Conservation (phyloP, 306 rosid species). For the Rosa persica region DNA sequence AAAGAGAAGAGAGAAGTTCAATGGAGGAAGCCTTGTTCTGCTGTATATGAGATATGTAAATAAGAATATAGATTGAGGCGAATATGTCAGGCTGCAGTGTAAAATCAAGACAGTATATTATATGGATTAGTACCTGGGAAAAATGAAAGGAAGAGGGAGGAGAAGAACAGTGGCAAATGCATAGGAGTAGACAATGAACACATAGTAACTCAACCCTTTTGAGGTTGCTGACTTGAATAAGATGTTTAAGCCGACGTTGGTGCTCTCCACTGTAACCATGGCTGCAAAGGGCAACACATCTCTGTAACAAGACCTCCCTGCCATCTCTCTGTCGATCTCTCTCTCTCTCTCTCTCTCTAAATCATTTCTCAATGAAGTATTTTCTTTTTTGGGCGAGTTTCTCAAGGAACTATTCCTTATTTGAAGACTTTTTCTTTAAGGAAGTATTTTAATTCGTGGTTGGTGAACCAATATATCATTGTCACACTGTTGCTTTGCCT, state of each 20-base stretch:
- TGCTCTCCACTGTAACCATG: conserved; percentile 49
- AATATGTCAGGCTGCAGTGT: background rate
- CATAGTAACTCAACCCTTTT: conserved; percentile 50
- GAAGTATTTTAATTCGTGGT: background rate
- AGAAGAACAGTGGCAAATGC: conserved; percentile 45
- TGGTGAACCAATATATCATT: background rate
- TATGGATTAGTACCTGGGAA: conserved; percentile 36
- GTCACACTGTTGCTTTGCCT: background rate
- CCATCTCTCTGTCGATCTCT: conserved; percentile 33
- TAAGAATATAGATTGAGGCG: background rate
- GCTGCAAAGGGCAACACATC: conserved; percentile 49
- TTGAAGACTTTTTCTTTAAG: background rate
- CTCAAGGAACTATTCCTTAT: background rate
- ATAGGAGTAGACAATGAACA: conserved; percentile 51
- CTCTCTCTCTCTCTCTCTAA: background rate
- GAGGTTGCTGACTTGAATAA: conserved; percentile 58
- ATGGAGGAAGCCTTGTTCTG: conserved; percentile 50
- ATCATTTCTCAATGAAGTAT: background rate
- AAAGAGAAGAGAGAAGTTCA: conserved; percentile 29
- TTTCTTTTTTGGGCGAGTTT: background rate
- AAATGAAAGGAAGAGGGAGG: conserved; percentile 46
- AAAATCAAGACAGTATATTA: background rate
- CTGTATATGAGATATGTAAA: background rate
- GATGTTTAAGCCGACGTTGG: conserved; percentile 46
- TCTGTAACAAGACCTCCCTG: conserved; percentile 21